Conservation (phyloP, 805 yeast species). For the Lachancea cidri region DNA sequence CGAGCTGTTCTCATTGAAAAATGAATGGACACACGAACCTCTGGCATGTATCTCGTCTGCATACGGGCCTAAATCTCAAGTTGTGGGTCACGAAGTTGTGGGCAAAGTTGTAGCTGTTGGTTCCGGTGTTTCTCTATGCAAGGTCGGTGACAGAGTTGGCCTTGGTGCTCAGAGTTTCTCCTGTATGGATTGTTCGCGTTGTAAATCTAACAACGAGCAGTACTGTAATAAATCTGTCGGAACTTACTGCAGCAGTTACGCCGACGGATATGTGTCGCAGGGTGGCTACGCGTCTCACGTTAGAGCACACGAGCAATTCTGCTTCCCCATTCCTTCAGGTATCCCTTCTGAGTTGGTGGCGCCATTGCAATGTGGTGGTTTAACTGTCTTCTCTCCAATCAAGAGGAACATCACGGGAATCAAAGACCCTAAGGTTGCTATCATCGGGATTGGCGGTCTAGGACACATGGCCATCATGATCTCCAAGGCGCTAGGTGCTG, state of each 20-base stretch:
- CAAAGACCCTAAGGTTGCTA: constrained; percentile 38
- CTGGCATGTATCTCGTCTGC: constrained; percentile 6
- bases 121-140: constrained; percentile 19
- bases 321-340: constrained; percentile 56
- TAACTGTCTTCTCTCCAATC: constrained; percentile 67
- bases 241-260: constrained; percentile 49
- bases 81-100: constrained; percentile 59
- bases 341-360: constrained; percentile 53
- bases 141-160: constrained; percentile 71
- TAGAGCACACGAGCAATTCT: constrained; percentile 58
- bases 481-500: constrained; percentile 48
- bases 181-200: constrained; percentile 59
- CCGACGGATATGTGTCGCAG: constrained; percentile 45
- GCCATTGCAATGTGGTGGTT: constrained; percentile 74
- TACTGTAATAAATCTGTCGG: constrained; percentile 46
- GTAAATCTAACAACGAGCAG: constrained; percentile 49
- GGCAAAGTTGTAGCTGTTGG: constrained; percentile 55
- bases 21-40: constrained; percentile 42
- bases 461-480: constrained; percentile 44
- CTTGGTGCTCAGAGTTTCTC: constrained; percentile 66
- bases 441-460: constrained; percentile 44
- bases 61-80: constrained; percentile 28
- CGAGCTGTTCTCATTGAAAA: constrained; percentile 38
- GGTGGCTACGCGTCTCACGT: constrained; percentile 71
- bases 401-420: constrained; percentile 35